Evolutionary conservation across 2,329 filamentous ascomycete genomes (phyloP), one percentile per base, ranked within the genome.

Genomic region (Rosellinia necatrix): DNA sequence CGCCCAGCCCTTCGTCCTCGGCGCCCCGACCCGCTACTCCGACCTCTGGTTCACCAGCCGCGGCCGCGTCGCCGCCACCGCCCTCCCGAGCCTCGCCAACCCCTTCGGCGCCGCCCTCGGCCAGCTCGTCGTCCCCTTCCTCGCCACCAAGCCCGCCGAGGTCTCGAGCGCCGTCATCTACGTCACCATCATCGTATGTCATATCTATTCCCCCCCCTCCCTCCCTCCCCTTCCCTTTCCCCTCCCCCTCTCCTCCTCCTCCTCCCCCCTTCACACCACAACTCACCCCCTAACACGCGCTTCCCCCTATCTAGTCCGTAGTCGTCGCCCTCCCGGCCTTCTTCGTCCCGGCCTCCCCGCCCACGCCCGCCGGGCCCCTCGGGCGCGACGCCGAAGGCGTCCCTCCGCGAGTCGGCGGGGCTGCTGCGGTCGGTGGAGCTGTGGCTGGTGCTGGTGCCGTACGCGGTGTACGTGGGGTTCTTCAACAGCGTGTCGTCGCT

Each of bases 401-500:
- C 73, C 7, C 71, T 88, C 15, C 71, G 71, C 69, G 79, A 61
- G 59, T 91, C 75, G 3, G 58, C 83, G 21, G 81, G 82, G 15
- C 72, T 92, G 40, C 69, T 80, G 24, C 89, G 85, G 27, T 89
- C 85, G 4, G 77, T 82, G 15, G 87, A 93, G 69, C 88, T 96
- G 73, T 96, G 87, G 81, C 81, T 96, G 60, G 75, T 97, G 62
- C 77, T 92, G 59, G 67, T 92, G 57, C 88, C 92, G n/a, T 97
- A 93, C 75, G 76, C 83, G 62, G 74, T 92, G 66, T 96, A 92
- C 72, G 90, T 96, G 59, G 92, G 89, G 66, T 88, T 94, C 76
- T 99, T 99, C 85, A 97, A 97, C 80, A 89, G 89, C 64, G 79
- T 92, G 63, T 96, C 92, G 46, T 89, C 89, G 1, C 83, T 97